Base-by-base conservation (phyloP, 1,284 basidiomycete species). In the Entoloma clypeatum region DNA sequence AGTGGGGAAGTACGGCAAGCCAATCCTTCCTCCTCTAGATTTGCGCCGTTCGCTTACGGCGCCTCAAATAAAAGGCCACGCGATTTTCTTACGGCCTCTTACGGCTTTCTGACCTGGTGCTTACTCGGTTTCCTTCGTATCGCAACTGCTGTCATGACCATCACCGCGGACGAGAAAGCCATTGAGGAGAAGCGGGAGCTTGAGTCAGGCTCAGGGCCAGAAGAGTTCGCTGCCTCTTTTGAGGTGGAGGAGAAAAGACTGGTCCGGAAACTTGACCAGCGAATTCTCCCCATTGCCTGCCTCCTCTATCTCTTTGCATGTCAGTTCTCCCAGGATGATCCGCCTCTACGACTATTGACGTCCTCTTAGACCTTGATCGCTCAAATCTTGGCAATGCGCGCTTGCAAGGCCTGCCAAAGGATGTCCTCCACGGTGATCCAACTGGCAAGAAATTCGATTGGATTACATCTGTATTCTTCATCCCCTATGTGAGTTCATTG, bases 351-450 rank as follows among this genome's bases (percentile, higher is more conserved):
- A 40, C 45, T 39, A n/a, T 17, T 11, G 11, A 24, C 21, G 21
- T 19, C 39, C 19, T 18, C 35, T 13, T 48, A 86, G 83, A 79
- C 53, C 67, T 88, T 36, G 85, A 87, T 57, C 73, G 86, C 32
- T 78, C 80, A 2, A 88, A 87, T 52, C 54, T 88, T 28, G 85
- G 86, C 9, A 88, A 88, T 56, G 86, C 86, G 28, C 73, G 84
- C 31, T 63, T 88, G 26, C 84, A 84, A 59, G 80, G 80, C 2
- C 62, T 88, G 3, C 74, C 80, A 1, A 56, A 72, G 30, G 83
- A 86, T 48, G 61, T 71, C 8, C 72, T 88, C 4, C 68, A 69
- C 19, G 84, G 84, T 2, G 86, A 88, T 53, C 72, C 73, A 5
- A 79, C 76, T 0, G 85, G 85, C 2, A 50, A 68, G 11, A 62